Conservation (phyloP, 148 eudicot species). For the Pouteria glomerata region DNA sequence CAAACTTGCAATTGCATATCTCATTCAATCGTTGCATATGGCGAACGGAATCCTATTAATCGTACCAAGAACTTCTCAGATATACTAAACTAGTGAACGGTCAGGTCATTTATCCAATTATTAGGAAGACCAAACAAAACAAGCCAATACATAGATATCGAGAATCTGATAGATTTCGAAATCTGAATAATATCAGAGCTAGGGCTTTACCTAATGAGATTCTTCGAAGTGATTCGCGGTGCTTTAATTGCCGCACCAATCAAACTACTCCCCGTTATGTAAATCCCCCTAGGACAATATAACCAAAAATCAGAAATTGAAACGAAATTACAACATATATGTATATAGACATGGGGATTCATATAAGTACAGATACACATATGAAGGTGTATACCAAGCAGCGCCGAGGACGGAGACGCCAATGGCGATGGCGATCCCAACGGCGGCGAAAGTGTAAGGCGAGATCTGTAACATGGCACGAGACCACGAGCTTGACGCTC, state of each 20-base stretch:
- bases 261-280: conserved; percentile 96
- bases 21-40: background rate
- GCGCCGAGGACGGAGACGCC: conserved; percentile 98
- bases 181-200: background rate
- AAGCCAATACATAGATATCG: background rate
- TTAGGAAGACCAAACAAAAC: background rate
- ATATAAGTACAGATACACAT: background rate
- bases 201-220: conserved; percentile 70
- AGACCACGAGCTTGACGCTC: conserved; percentile 63
- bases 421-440: conserved; percentile 89
- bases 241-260: conserved; percentile 98
- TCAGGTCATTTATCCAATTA: background rate
- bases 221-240: conserved; percentile 94
- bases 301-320: background rate
- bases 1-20: background rate
- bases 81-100: background rate
- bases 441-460: conserved; percentile 83
- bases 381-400: conserved; percentile 53
- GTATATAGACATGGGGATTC: background rate
- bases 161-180: background rate
- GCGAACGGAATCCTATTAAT: background rate
- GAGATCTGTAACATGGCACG: conserved; percentile 80
- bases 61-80: background rate
- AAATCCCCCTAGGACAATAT: conserved; percentile 67
- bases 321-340: background rate